Conservation (phyloP, 495 filamentous ascomycete genomes). For the Aspergillus mulundensis region DNA sequence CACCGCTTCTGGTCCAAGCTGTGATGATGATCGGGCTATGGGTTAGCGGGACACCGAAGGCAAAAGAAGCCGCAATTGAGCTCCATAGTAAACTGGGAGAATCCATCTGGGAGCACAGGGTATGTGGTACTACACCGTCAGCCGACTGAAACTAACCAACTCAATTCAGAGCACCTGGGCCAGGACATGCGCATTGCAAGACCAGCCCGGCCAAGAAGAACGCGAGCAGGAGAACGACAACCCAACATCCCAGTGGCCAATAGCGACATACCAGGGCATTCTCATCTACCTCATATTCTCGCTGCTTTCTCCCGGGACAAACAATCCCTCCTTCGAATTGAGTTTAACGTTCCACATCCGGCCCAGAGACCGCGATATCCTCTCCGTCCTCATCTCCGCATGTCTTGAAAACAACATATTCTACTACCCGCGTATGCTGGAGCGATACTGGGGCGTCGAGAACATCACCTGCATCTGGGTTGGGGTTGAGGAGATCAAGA, state of each 20-base stretch:
- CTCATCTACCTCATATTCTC: constrained; percentile 16
- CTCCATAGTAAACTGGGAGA: constrained; percentile 6
- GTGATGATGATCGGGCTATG: constrained; percentile 15
- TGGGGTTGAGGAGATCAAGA: constrained; percentile 16
- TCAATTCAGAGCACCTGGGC: not conserved
- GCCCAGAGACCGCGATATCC: not conserved
- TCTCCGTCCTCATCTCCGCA: constrained; percentile 6
- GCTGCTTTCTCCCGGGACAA: not conserved
- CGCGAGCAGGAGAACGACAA: not conserved
- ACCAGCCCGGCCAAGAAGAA: not conserved
- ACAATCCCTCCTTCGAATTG: not conserved
- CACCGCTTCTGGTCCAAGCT: constrained; percentile 5
- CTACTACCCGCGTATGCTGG: constrained; percentile 13
- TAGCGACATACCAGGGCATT: constrained; percentile 16
- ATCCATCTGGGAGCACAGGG: constrained; percentile 7
- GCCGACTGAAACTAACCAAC: not conserved
- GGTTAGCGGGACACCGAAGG: constrained; percentile 1
- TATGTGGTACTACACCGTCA: not conserved
- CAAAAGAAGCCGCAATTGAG: constrained; percentile 1
- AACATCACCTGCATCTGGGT: constrained; percentile 17
- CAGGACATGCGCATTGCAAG: not conserved
- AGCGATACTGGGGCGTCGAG: constrained; percentile 8
- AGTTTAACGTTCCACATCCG: not conserved
- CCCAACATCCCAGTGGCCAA: constrained; percentile 8
- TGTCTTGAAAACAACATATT: constrained; percentile 13